These are phyloP conservation scores for Plasmodium gonderi DNA, from an alignment of 169 alveolate genomes.

Conservation along the genomic window DNA sequence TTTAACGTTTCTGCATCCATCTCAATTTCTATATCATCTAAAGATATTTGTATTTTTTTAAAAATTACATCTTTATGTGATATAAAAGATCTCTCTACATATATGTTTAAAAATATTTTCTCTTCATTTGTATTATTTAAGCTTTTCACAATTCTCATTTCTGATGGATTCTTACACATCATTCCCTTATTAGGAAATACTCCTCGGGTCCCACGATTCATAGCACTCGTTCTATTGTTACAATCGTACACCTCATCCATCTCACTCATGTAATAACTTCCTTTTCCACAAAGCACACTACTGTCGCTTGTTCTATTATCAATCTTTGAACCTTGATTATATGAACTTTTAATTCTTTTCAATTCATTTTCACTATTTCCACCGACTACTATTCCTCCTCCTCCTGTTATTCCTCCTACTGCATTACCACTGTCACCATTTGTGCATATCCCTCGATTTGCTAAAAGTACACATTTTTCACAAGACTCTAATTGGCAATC, in stretches of 20 bases:
- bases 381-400: not conserved
- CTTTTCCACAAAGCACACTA: not conserved
- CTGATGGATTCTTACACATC: not conserved
- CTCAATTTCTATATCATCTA: conserved; percentile 88
- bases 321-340: not conserved
- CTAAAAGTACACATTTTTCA: conserved; percentile 79
- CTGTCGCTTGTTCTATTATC: not conserved
- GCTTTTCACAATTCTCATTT: not conserved
- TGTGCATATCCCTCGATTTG: conserved; percentile 76
- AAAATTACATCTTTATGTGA: conserved; percentile 84
- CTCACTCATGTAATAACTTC: not conserved
- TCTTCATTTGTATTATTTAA: conserved; percentile 54
- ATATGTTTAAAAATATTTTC: conserved; percentile 81
- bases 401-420: not conserved
- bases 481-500: conserved; percentile 86
- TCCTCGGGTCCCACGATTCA: not conserved
- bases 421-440: not conserved
- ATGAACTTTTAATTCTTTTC: conserved; percentile 1
- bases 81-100: conserved; percentile 86
- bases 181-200: not conserved
- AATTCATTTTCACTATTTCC: not conserved
- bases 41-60: conserved; percentile 80
- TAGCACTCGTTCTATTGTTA: not conserved
- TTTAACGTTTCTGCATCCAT: conserved; percentile 77
- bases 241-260: not conserved